Evolutionary conservation across 345 rosid genomes (phyloP).

Genomic region (Gossypium herbaceum): DNA sequence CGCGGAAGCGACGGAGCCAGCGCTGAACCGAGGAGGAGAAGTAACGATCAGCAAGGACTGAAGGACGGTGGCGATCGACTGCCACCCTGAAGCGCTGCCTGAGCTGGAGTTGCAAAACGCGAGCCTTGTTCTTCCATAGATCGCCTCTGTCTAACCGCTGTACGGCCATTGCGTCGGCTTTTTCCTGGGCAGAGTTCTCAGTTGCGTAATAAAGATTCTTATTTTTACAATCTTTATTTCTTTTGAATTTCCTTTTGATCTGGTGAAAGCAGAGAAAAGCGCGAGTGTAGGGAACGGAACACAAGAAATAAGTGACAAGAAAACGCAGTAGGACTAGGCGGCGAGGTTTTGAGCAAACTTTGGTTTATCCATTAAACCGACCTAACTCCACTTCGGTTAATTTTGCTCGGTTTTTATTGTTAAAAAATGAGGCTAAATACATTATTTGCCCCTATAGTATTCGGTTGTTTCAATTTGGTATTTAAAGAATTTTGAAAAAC

Average conservation of each 20-base stretch:
- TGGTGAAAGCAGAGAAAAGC: not conserved
- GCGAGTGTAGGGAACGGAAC: not conserved
- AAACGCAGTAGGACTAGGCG: not conserved
- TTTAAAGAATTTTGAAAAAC: too few species aligned
- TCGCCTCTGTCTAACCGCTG: slow-evolving; percentile 64
- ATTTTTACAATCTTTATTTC: not conserved
- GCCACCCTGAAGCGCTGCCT: slow-evolving; percentile 75
- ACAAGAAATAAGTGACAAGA: not conserved
- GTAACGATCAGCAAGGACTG: slow-evolving; percentile 44
- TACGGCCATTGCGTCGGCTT: slow-evolving; percentile 35
- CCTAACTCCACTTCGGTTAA: not conserved
- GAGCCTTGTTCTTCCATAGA: slow-evolving; percentile 73
- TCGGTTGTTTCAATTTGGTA: too few species aligned
- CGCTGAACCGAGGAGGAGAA: slow-evolving; percentile 67
- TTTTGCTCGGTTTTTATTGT: not conserved
- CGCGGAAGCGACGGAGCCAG: slow-evolving; percentile 52
- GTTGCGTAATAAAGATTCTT: not conserved
- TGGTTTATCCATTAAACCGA: not conserved
- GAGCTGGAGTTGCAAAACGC: slow-evolving; percentile 60
- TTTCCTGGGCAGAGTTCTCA: not conserved
- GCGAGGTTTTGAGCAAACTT: not conserved
- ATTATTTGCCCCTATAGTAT: too few species aligned
- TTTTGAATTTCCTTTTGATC: not conserved
- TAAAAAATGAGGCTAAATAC: too few species aligned
- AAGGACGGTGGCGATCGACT: slow-evolving; percentile 49